Conservation (phyloP, 441 rosid species). For the Codiaeum variegatum region DNA sequence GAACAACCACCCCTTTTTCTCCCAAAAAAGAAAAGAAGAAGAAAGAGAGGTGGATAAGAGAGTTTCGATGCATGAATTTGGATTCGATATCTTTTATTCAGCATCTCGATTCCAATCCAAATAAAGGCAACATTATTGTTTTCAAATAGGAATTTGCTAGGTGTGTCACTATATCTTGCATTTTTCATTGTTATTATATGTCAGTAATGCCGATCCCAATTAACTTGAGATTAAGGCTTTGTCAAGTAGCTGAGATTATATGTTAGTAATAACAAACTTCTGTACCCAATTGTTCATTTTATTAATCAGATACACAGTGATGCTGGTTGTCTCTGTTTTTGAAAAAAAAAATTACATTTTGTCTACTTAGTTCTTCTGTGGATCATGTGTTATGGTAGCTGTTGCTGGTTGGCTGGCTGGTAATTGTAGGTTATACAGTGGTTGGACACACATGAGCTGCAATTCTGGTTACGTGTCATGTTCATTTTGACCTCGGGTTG, state of each 20-base stretch:
- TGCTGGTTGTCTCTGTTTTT: background rate
- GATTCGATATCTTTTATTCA: background rate
- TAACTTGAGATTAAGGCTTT: too few species aligned
- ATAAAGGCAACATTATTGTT: background rate
- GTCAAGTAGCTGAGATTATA: too few species aligned
- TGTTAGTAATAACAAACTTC: background rate
- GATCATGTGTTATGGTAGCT: background rate
- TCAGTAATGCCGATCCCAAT: too few species aligned
- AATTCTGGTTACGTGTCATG: conserved; percentile 10
- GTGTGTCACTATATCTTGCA: background rate
- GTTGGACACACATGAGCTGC: background rate
- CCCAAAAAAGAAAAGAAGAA: background rate
- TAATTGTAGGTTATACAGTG: background rate
- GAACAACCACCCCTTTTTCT: background rate
- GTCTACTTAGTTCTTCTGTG: background rate
- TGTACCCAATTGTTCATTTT: background rate
- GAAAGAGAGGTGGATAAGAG: background rate
- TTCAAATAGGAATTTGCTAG: background rate
- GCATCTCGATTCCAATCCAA: background rate
- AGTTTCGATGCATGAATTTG: background rate
- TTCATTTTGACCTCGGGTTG: conserved; percentile 10
- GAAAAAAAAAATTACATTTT: background rate
- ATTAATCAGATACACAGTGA: background rate
- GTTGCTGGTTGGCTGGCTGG: background rate
- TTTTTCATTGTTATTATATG: background rate